Base-by-base conservation (phyloP, 495 filamentous ascomycete species). In the Penicillium nucicola region DNA sequence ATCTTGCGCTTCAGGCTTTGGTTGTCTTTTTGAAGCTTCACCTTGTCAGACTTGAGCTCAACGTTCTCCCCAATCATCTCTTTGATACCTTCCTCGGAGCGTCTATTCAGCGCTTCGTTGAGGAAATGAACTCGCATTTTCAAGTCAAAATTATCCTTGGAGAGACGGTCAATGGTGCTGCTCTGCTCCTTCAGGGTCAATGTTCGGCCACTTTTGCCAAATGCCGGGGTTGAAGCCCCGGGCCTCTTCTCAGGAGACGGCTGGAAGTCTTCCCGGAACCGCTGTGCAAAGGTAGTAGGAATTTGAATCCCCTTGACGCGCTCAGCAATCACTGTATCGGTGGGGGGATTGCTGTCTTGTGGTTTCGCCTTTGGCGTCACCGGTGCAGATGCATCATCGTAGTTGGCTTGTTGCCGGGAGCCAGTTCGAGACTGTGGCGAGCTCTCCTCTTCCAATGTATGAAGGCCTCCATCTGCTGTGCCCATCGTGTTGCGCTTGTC, bases 101-200 rank as follows among this genome's bases (percentile, higher is more conserved):
- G 85, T 61, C 90, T 89, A 69, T 95, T 90, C 22, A 98, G 69
- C 9, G 92, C 87, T 58, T 97, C 90, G 60, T 92, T 93, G 28
- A 98, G 81, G 60, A 95, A 97, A 72, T 96, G 92, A 42, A 97
- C 93, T 67, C 96, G 91, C 67, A 98, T 85, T 68, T 98, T 98
- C 33, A 98, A 77, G 61, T 96, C 93, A 62, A 97, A 98, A 56
- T 97, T 97, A 44, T 81, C 77, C 69, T 98, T 98, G 51, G 88
- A 90, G 5, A 97, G 78, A 22, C 91, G 84, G 64, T 97, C 93
- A 52, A 98, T 97, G 18, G 90, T 96, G 63, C 87, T 93, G 55
- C 90, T 95, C 67, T 98, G 93, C 65, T 97, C 93, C 67, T 97
- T 97, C 12, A 98, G 74, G 0, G 95, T 97, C 73, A 97, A 77